Base-by-base conservation (phyloP, 371 early-diverging fungal species). In the Cokeromyces recurvatus region DNA sequence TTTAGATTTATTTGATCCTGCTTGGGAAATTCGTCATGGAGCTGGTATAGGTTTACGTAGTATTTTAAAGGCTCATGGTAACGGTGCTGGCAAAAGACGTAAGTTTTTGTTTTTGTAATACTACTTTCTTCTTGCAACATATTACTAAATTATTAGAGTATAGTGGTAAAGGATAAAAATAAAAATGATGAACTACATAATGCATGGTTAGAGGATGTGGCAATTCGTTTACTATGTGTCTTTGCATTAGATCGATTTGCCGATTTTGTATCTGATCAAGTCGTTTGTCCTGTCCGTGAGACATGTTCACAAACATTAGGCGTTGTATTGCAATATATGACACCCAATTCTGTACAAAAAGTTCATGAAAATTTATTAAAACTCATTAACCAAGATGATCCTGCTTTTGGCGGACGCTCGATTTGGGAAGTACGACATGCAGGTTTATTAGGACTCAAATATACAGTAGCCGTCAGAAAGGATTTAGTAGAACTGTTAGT, bases 1-100 rank as follows among this genome's bases (percentile, higher is more conserved):
- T 53, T 74, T 92, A 56, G 94, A 95, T 65, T 73, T 98, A 32
- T 94, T 95, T 57, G 89, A 91, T 46, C 86, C 93, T 1, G 47
- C 67, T n/a, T 98, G 98, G 98, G 93, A 94, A 54, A 79, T 91
- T 16, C 81, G 98, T 6, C 98, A 98, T 55, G 98, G 98, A 24
- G 97, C 98, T 2, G 95, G 90, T 4, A 85, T 97, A 55, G 98
- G 95, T 1, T 62, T 98, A 27, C 85, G 95, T 12, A 91, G 89
- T 46, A 78, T 97, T 20, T 54, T 97, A 25, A 93, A 92, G 60
- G 73, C 67, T 14, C 94, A 94, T 43, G 97, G 95, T 8, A 53
- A 59, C n/a, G 91, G 90, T 7, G 89, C 90, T 0, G 97, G 93
- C 1, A 84, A 81, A 42, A 46, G 79, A 50, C 59, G 79, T 60